Conservation (phyloP, 169 alveolate genomes). For the Cyclospora cayetanensis region DNA sequence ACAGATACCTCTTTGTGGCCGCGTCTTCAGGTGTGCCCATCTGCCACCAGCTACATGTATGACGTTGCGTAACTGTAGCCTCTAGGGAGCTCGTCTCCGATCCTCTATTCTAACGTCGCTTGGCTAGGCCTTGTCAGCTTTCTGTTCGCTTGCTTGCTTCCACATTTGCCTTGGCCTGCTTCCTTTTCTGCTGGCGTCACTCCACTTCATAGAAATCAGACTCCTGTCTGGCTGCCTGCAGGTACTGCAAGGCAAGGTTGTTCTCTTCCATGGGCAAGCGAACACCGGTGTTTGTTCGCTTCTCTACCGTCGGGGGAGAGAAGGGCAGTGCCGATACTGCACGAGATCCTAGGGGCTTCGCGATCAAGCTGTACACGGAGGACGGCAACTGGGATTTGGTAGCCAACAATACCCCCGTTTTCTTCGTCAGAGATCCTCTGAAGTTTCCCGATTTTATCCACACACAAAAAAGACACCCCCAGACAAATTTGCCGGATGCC, state of each 20-base stretch:
- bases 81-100: neutral
- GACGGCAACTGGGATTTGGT: conserved; percentile 89
- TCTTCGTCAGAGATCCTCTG: conserved; percentile 85
- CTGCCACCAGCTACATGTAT: neutral
- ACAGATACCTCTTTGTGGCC: neutral
- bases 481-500: conserved; percentile 79
- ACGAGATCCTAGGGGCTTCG: conserved; percentile 88
- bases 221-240: neutral
- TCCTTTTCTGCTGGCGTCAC: neutral
- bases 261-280: conserved; percentile 80
- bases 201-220: too few relatives aligned
- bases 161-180: neutral
- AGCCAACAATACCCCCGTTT: conserved; percentile 87
- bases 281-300: conserved; percentile 85
- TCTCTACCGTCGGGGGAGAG: conserved; percentile 87
- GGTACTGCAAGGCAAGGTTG: conserved; percentile 83
- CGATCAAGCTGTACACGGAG: conserved; percentile 87
- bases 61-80: neutral
- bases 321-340: conserved; percentile 86
- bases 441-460: conserved; percentile 90
- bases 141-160: neutral
- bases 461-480: conserved; percentile 84
- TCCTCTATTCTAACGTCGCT: neutral
- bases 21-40: neutral
- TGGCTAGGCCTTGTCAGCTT: neutral